These are phyloP conservation scores for Aspergillus flavus DNA, from an alignment of 2,329 filamentous ascomycete genomes.

Conservation along the genomic window DNA sequence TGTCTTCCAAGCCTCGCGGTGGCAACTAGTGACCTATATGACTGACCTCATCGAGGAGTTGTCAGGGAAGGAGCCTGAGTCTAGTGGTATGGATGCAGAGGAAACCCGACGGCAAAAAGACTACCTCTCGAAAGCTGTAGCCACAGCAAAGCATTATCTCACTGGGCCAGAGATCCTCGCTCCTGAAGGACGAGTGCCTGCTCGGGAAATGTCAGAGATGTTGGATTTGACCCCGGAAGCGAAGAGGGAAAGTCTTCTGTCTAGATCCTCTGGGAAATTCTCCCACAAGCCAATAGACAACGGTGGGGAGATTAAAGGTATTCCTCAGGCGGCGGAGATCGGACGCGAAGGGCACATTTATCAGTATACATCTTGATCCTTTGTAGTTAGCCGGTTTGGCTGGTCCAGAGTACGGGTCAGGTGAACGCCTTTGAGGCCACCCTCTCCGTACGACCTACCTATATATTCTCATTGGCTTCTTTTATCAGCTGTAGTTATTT, in stretches of 20 bases:
- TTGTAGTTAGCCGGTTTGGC: constrained; percentile 1
- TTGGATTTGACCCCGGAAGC: constrained; percentile 33
- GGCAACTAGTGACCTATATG: constrained; percentile 72
- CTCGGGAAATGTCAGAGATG: constrained; percentile 25
- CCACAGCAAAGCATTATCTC: constrained; percentile 78
- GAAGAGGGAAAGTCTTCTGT: constrained; percentile 28
- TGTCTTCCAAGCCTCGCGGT: constrained; percentile 85
- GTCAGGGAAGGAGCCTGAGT: constrained; percentile 50
- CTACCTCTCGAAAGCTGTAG: constrained; percentile 72
- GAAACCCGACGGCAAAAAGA: constrained; percentile 56
- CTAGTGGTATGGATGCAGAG: constrained; percentile 45
- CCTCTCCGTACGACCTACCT: neutral
- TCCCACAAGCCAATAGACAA: constrained; percentile 28
- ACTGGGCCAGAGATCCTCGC: constrained; percentile 85
- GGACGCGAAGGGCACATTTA: constrained; percentile 42
- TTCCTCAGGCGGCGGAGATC: constrained; percentile 56
- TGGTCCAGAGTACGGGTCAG: neutral
- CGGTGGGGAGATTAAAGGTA: constrained; percentile 59
- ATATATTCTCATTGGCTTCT: neutral
- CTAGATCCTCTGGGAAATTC: constrained; percentile 22
- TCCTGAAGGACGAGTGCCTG: constrained; percentile 54
- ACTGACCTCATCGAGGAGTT: constrained; percentile 62
- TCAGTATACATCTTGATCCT: constrained; percentile 22
- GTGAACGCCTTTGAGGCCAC: neutral
- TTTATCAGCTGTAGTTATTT: neutral